Base-by-base conservation (phyloP, 1,284 basidiomycete genomes). In the Heimioporus retisporus region DNA sequence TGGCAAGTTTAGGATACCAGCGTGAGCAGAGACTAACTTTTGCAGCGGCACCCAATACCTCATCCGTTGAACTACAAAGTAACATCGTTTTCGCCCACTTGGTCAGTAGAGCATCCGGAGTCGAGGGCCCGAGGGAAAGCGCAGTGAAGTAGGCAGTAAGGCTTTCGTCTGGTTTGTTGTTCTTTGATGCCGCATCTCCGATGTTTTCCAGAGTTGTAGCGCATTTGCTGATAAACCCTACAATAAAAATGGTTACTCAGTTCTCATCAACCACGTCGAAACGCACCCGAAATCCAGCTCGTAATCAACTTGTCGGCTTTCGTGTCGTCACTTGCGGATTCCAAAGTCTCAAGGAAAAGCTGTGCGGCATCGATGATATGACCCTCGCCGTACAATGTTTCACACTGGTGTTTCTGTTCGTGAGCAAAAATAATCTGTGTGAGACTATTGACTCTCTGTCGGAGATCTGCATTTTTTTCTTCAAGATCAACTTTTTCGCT, bases 321-420 rank as follows among this genome's bases (percentile, higher is more conserved):
- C 6, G 43, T 13, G 7, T 53, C 21, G 2, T 67, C 59, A 14
- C n/a, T 54, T 35, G 46, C 6, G 4, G 28, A 58, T 11, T 18
- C 19, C 16, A 28, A 5, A 6, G 61, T 31, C 11, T 55, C 21
- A 2, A 61, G 25, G 50, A 68, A 46, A 19, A 21, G 53, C 6
- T 10, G n/a, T 5, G 64, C 61, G 5, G 69, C 64, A 21, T 62
- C 60, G 1, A 48, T 43, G 14, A 61, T 23, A 40, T 31, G 46
- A 3, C 68, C 64, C 5, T 48, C 14, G 1, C 42, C 25, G n/a
- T 53, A 72, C 21, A 66, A 6, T 2, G 42, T 1, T 53, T 71
- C 67, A 15, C 68, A 67, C 15, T 57, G 60, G n/a, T 70, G 42
- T 31, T 62, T 67, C 21, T 51, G 48, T 28, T 63, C 61, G 21